A percentile compares a stretch with the other conserved stretches of the same genome.
Evolutionary conservation across 1,139 yeast genomes (phyloP).

Genomic region (Pichia sp.): DNA sequence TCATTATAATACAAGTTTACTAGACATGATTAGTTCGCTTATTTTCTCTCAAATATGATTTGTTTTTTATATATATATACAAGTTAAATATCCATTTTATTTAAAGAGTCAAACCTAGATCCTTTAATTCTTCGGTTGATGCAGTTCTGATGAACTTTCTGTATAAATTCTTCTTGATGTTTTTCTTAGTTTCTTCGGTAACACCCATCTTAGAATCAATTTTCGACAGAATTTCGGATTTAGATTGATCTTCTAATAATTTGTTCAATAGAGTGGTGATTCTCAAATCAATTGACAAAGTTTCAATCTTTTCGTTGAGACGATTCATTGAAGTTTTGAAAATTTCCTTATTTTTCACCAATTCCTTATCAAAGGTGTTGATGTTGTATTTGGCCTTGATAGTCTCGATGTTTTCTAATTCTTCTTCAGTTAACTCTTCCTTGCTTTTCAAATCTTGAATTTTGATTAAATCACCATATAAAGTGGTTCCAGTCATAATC

Average conservation of each 20-base stretch:
- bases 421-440: constrained; percentile 30
- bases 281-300: constrained; percentile 15
- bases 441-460: constrained; percentile 35
- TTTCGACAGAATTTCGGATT: constrained; percentile 7
- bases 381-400: constrained; percentile 29
- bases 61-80: background rate
- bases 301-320: constrained; percentile 16
- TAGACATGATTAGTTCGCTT: background rate
- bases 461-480: constrained; percentile 40
- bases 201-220: constrained; percentile 16
- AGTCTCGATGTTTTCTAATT: constrained; percentile 29
- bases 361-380: constrained; percentile 24
- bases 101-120: constrained; percentile 18
- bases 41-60: background rate
- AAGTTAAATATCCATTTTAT: background rate
- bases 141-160: constrained; percentile 36
- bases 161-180: constrained; percentile 43
- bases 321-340: constrained; percentile 18
- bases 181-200: constrained; percentile 29
- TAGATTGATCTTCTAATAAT: constrained; percentile 15
- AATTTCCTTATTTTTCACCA: constrained; percentile 16
- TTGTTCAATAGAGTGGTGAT: constrained; percentile 12
- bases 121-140: constrained; percentile 17
- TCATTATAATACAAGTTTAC: no score
- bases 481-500: constrained; percentile 24